These are phyloP conservation scores for Singerocomus rubriflavus DNA, from an alignment of 1,284 basidiomycete species.

Conservation along the genomic window DNA sequence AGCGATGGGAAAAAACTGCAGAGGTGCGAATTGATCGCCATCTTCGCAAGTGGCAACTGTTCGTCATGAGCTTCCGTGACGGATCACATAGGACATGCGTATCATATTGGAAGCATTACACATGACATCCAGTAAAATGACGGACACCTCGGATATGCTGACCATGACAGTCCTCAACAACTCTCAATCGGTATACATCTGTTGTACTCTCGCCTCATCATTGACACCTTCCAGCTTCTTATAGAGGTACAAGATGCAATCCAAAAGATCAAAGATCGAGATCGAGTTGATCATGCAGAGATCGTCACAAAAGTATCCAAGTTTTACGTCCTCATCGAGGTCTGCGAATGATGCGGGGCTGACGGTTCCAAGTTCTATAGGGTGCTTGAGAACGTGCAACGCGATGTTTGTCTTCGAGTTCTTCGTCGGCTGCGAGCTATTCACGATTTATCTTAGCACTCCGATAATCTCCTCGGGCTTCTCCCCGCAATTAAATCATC, in stretches of 20 bases:
- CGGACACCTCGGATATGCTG: conserved; percentile 19
- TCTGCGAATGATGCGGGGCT: conserved; percentile 8
- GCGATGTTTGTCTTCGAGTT: conserved; percentile 20
- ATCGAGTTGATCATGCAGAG: conserved; percentile 20
- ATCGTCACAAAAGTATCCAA: conserved; percentile 26
- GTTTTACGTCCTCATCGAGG: conserved; percentile 1
- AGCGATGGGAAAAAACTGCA: conserved; percentile 27
- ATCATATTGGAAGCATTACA: conserved; percentile 26
- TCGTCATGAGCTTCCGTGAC: conserved; percentile 1
- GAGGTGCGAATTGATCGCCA: conserved; percentile 27
- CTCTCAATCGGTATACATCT: conserved; percentile 20
- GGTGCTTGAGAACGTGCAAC: conserved; percentile 24
- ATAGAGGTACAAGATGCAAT: conserved; percentile 21
- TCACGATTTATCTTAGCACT: conserved; percentile 24
- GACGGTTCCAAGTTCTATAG: conserved; percentile 23
- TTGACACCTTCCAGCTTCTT: conserved; percentile 24
- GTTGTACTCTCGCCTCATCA: neutral
- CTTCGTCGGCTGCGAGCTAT: neutral
- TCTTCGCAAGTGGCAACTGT: neutral
- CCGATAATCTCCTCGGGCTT: conserved; percentile 27
- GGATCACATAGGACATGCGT: conserved; percentile 28
- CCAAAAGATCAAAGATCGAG: conserved; percentile 19
- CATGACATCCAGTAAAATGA: conserved; percentile 22
- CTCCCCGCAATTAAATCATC: conserved; percentile 26
- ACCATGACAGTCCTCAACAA: conserved; percentile 14